Evolutionary conservation across 805 yeast genomes (phyloP).

Genomic region (Wickerhamomyces xylosicus): DNA sequence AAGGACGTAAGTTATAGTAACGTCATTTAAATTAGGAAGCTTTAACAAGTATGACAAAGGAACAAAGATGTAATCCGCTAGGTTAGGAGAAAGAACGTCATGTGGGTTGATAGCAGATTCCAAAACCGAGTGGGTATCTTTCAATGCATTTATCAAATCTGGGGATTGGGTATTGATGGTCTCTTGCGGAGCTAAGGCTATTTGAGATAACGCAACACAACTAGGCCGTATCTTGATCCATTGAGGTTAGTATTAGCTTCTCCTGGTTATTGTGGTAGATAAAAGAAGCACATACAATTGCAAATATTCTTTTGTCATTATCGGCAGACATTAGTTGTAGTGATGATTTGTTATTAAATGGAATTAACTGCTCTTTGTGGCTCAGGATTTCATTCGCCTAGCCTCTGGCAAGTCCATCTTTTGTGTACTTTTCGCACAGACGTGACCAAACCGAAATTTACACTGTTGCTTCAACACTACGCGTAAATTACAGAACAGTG

Average conservation of each 20-base stretch:
- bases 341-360: too few species aligned
- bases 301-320: constrained; percentile 12
- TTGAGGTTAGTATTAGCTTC: constrained; percentile 3
- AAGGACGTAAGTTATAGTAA: constrained; percentile 35
- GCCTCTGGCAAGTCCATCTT: too few species aligned
- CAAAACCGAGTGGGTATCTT: constrained; percentile 20
- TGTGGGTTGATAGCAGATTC: constrained; percentile 8
- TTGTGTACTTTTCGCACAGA: too few species aligned
- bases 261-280: not conserved
- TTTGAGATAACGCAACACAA: constrained; percentile 34
- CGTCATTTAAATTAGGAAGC: constrained; percentile 34
- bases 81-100: constrained; percentile 22
- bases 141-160: constrained; percentile 23
- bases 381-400: too few species aligned
- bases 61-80: constrained; percentile 54
- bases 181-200: constrained; percentile 30
- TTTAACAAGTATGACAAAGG: constrained; percentile 48
- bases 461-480: too few species aligned
- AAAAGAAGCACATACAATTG: constrained; percentile 5
- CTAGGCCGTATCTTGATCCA: constrained; percentile 23
- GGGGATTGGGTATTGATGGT: constrained; percentile 23
- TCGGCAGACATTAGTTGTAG: constrained; percentile 5
- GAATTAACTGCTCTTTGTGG: too few species aligned
- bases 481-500: too few species aligned
- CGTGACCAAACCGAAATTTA: too few species aligned